Evolutionary conservation across 805 yeast species (phyloP).

Genomic region (Wickerhamomyces subpelliculosus): DNA sequence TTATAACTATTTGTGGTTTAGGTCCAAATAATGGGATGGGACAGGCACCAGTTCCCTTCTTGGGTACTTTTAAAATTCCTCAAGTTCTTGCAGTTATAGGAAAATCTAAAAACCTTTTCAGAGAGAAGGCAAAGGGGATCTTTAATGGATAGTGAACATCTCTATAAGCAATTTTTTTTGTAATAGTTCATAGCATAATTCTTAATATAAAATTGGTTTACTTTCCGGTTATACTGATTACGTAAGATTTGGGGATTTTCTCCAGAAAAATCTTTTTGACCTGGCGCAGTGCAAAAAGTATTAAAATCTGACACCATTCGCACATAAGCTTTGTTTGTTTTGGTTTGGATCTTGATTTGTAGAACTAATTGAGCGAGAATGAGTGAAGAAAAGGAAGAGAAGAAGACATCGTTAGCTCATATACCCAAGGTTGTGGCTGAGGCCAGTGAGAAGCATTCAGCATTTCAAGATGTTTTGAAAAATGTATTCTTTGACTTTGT

Average conservation of each 20-base stretch:
- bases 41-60: constrained; percentile 16
- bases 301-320: neutral
- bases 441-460: neutral
- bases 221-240: neutral
- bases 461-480: constrained; percentile 3
- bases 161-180: no score
- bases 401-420: constrained; percentile 7
- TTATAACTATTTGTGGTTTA: constrained; percentile 11
- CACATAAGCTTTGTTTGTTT: no score
- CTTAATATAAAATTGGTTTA: no score
- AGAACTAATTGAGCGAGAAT: no score
- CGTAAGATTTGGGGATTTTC: neutral
- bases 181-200: no score
- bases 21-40: constrained; percentile 23
- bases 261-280: neutral
- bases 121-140: no score
- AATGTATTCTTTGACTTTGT: constrained; percentile 13
- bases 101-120: constrained; percentile 16
- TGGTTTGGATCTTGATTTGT: no score
- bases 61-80: constrained; percentile 17
- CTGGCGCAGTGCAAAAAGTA: no score
- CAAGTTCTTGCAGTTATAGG: constrained; percentile 9
- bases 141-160: no score
- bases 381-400: neutral
- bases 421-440: constrained; percentile 7